Evolutionary conservation across 441 rosid species (phyloP).

Genomic region (Geranium incanum): DNA sequence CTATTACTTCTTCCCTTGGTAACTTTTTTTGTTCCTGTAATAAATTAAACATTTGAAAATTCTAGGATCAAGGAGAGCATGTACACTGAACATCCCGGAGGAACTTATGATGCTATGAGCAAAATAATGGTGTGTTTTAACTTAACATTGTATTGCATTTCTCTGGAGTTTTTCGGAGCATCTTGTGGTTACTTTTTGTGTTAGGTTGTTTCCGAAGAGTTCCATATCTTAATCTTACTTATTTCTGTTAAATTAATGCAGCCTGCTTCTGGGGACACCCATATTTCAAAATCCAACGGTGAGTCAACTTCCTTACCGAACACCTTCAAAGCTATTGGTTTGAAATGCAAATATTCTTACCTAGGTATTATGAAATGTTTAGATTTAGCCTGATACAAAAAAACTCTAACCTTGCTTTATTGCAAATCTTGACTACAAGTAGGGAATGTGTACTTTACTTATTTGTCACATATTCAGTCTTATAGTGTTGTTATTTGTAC

Average conservation of each 20-base stretch:
- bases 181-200: background rate
- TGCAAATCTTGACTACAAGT: background rate
- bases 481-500: background rate
- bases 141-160: background rate
- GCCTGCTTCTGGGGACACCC: conserved; percentile 27
- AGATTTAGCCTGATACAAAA: background rate
- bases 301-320: conserved; percentile 23
- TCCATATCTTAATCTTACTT: background rate
- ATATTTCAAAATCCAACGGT: conserved; percentile 32
- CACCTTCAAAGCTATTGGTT: background rate
- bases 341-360: background rate
- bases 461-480: too few relatives aligned
- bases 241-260: conserved; percentile 23
- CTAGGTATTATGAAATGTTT: background rate
- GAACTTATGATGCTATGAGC: conserved; percentile 26
- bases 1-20: background rate
- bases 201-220: background rate
- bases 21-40: background rate
- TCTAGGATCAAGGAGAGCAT: conserved; percentile 37
- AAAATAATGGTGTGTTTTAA: conserved; percentile 37
- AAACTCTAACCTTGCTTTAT: background rate
- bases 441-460: background rate
- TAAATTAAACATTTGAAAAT: conserved; percentile 14
- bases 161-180: background rate
- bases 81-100: conserved; percentile 27